Percentiles rank a stretch among this genome's conserved stretches.
Evolutionary conservation across 257 asterid genomes (phyloP).

Genomic region (Capsicum pubescens): DNA sequence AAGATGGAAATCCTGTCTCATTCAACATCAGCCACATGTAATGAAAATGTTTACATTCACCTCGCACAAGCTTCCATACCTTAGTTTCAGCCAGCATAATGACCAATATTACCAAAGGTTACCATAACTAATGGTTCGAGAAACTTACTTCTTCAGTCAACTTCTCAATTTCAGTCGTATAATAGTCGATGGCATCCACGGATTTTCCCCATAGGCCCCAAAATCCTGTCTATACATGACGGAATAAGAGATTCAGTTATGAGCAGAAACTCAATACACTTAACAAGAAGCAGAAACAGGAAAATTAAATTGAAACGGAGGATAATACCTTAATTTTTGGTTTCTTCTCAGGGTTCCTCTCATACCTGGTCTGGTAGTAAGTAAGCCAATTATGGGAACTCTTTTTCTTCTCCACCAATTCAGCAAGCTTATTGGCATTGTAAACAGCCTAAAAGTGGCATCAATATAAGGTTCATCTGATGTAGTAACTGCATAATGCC

Average conservation of each 20-base stretch:
- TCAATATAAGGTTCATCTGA: not conserved
- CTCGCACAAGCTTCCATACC: not conserved
- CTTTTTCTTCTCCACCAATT: conserved; percentile 67
- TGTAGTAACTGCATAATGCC: conserved; percentile 14
- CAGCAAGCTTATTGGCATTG: conserved; percentile 67
- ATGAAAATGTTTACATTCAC: not conserved
- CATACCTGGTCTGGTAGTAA: conserved; percentile 70
- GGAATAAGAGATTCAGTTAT: not conserved
- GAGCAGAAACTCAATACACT: not conserved
- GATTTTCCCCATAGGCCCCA: conserved; percentile 74
- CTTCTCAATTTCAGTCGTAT: conserved; percentile 55
- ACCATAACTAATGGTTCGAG: conserved; percentile 15
- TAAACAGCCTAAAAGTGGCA: conserved; percentile 56
- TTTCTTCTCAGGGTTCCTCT: conserved; percentile 60
- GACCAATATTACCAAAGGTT: conserved; percentile 2
- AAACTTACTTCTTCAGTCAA: conserved; percentile 58
- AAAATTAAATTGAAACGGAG: conserved; percentile 22
- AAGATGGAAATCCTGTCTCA: not conserved
- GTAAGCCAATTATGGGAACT: conserved; percentile 68
- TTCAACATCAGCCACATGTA: not conserved
- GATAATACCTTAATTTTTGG: conserved; percentile 67
- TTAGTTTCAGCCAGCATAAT: conserved; percentile 7
- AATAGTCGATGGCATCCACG: conserved; percentile 76
- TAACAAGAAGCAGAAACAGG: not conserved
- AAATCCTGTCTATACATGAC: conserved; percentile 69